phyloP scores from a whole-genome alignment of 768 basidiomycete genomes.

The Trametes coccinea region DNA sequence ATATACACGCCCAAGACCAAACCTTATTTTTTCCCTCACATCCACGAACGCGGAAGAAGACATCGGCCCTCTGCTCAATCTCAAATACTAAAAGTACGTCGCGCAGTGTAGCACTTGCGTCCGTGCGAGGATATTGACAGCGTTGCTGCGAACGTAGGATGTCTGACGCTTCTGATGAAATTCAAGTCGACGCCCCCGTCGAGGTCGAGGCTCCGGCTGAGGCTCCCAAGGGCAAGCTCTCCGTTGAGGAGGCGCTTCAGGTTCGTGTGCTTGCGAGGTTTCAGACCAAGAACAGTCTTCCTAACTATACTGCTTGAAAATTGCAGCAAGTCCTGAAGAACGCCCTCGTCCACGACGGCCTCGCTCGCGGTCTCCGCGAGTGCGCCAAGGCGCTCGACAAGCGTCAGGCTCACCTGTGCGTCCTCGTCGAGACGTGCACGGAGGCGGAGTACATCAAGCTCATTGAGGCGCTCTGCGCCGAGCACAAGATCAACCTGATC shows the following conservation, averaged over 20 bases:
- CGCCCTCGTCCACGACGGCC: conserved; percentile 96
- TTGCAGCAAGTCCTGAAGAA: conserved; percentile 97
- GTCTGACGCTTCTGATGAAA: conserved; percentile 99
- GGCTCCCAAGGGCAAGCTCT: conserved; percentile 93
- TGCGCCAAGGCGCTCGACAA: conserved; percentile 98
- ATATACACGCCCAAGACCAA: conserved; percentile 33
- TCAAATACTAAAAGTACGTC: conserved; percentile 29
- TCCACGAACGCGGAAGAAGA: conserved; percentile 97
- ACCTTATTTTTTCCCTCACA: conserved; percentile 69
- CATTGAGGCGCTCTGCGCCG: conserved; percentile 98
- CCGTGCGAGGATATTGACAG: background rate
- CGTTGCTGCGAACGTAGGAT: conserved; percentile 48
- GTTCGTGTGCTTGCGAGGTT: conserved; percentile 38
- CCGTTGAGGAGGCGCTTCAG: conserved; percentile 93
- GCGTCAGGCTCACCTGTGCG: conserved; percentile 97
- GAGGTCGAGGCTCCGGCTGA: conserved; percentile 84
- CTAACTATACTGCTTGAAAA: background rate
- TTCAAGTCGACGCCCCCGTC: conserved; percentile 64
- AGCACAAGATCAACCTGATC: conserved; percentile 99
- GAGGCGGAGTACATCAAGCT: conserved; percentile 99
- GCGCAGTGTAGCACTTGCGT: background rate
- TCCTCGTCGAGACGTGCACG: conserved; percentile 98
- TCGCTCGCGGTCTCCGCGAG: conserved; percentile 97
- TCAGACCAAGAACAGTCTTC: too few species aligned
- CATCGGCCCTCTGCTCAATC: conserved; percentile 45